Evolutionary conservation across 176 grass and related monocot genomes (phyloP).

Genomic region (Coix lacrymajobi): DNA sequence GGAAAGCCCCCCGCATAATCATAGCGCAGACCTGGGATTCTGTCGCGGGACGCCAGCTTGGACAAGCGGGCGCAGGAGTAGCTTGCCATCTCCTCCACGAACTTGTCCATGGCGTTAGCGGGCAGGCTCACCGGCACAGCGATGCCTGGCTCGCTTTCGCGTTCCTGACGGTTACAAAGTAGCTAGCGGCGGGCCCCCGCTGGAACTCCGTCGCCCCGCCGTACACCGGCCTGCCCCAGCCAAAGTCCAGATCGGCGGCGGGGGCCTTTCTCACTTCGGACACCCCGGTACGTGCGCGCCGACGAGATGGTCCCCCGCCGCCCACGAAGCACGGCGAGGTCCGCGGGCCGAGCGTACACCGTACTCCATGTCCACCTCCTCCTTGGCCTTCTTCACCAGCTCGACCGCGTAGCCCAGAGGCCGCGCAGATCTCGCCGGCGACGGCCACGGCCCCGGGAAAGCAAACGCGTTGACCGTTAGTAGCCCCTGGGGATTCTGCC

Average conservation of each 20-base stretch:
- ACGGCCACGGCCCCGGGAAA: slow-evolving; percentile 45
- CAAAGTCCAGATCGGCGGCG: slow-evolving; percentile 67
- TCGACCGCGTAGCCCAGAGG: slow-evolving; percentile 53
- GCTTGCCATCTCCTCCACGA: too few relatives aligned
- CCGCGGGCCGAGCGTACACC: slow-evolving; percentile 48
- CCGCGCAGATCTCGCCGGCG: slow-evolving; percentile 30
- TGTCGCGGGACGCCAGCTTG: too few relatives aligned
- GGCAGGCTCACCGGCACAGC: too few relatives aligned
- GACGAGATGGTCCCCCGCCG: slow-evolving; percentile 55
- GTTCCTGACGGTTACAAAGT: too few relatives aligned
- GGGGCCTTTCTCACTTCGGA: slow-evolving; percentile 53
- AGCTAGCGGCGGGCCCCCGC: too few relatives aligned
- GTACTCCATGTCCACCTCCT: slow-evolving; percentile 52
- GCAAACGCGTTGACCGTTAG: slow-evolving; percentile 80
- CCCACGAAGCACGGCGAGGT: slow-evolving; percentile 52
- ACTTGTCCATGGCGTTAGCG: too few relatives aligned
- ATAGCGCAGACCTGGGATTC: too few relatives aligned
- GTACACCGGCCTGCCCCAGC: slow-evolving; percentile 70
- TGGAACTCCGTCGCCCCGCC: slow-evolving; percentile 46
- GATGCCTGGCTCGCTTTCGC: too few relatives aligned
- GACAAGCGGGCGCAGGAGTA: too few relatives aligned
- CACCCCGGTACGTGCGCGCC: slow-evolving; percentile 48
- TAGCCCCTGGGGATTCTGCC: slow-evolving; percentile 61
- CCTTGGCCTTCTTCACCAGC: slow-evolving; percentile 56
- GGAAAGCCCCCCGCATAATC: too few relatives aligned